Conservation (phyloP, 805 yeast genomes). For the Barnettozyma botsteinii region DNA sequence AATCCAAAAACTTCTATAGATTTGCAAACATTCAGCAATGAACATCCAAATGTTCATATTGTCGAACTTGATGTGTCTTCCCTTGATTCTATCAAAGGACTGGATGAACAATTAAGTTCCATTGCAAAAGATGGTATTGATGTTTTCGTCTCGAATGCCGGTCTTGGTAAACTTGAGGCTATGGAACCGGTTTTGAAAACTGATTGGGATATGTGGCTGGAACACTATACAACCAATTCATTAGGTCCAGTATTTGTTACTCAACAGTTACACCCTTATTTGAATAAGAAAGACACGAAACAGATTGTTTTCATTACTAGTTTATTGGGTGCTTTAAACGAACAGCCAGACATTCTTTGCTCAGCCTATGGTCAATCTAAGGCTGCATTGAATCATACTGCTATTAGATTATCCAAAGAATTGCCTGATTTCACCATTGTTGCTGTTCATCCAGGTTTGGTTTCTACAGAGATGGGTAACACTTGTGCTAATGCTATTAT, state of each 20-base stretch:
- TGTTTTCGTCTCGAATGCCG: constrained; percentile 16
- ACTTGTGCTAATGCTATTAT: too few species aligned
- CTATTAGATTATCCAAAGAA: constrained; percentile 25
- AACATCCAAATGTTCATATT: constrained; percentile 6
- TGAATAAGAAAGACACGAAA: constrained; percentile 17
- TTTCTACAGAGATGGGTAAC: constrained; percentile 25
- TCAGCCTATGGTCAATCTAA: constrained; percentile 34
- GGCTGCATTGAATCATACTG: constrained; percentile 32
- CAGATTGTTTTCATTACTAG: constrained; percentile 27
- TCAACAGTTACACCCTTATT: constrained; percentile 11
- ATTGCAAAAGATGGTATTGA: constrained; percentile 12
- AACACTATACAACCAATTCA: constrained; percentile 5
- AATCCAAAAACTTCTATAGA: not conserved
- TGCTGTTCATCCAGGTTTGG: constrained; percentile 38
- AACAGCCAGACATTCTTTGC: constrained; percentile 9
- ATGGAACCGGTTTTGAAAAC: not conserved
- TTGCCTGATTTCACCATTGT: constrained; percentile 27
- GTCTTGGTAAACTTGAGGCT: not conserved
- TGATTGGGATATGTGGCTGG: constrained; percentile 2
- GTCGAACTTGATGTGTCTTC: constrained; percentile 9
- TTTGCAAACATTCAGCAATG: constrained; percentile 2
- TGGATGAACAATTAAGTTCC: constrained; percentile 2
- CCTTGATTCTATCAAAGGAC: constrained; percentile 9
- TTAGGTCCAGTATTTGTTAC: constrained; percentile 10
- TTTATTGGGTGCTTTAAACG: constrained; percentile 18